A percentile compares a stretch with the other conserved stretches of the same genome.
Conservation (phyloP, 1,139 yeast genomes). For the Zygoascus meyerae region DNA sequence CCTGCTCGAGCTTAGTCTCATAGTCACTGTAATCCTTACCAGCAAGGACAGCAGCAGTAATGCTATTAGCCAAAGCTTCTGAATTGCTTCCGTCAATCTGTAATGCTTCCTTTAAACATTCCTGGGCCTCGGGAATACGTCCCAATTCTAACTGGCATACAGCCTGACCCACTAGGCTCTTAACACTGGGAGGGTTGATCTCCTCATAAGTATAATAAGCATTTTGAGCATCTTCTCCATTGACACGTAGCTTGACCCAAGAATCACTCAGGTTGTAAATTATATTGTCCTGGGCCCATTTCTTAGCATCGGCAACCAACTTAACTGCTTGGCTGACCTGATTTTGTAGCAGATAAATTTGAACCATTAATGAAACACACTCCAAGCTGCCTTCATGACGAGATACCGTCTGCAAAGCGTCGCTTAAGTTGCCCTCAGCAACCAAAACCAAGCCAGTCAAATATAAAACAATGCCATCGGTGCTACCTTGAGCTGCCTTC, state of each 20-base stretch:
- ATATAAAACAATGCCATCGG: slow-evolving; percentile 30
- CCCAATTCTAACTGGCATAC: slow-evolving; percentile 43
- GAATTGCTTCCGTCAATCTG: slow-evolving; percentile 37
- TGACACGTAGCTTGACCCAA: slow-evolving; percentile 54
- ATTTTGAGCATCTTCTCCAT: slow-evolving; percentile 54
- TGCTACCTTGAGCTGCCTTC: slow-evolving; percentile 17
- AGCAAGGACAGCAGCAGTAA: slow-evolving; percentile 47
- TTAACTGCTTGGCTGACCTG: slow-evolving; percentile 32
- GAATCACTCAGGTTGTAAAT: slow-evolving; percentile 65
- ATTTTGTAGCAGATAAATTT: slow-evolving; percentile 34
- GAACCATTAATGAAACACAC: slow-evolving; percentile 35
- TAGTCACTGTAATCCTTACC: slow-evolving; percentile 43
- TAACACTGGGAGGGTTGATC: slow-evolving; percentile 49
- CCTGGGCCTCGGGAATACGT: slow-evolving; percentile 45
- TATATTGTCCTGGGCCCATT: slow-evolving; percentile 60
- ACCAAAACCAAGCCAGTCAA: slow-evolving; percentile 33
- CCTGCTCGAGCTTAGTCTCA: slow-evolving; percentile 38
- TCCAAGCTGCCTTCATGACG: slow-evolving; percentile 33
- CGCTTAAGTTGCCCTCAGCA: slow-evolving; percentile 27
- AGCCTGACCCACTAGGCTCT: slow-evolving; percentile 44
- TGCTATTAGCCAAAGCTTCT: slow-evolving; percentile 54
- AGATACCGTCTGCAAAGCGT: slow-evolving; percentile 32
- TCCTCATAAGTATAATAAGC: slow-evolving; percentile 72
- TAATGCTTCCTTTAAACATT: slow-evolving; percentile 42
- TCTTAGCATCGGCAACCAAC: slow-evolving; percentile 34